Conservation (phyloP, 2,329 filamentous ascomycete species). For the Emergomyces africanus region DNA sequence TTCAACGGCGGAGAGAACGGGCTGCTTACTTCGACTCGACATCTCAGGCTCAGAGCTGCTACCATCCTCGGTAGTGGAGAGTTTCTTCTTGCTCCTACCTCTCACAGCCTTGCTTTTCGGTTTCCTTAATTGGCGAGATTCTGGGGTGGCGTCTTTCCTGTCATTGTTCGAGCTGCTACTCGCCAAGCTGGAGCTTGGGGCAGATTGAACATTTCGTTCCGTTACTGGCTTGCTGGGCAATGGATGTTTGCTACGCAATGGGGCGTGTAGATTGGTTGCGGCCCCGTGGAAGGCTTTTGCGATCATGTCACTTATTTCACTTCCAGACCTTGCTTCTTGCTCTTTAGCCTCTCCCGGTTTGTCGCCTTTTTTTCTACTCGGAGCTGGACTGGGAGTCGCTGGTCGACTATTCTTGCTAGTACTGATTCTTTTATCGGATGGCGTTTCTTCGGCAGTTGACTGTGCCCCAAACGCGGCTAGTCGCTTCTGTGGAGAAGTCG, state of each 20-base stretch:
- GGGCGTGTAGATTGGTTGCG: not conserved
- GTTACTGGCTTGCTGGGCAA: not conserved
- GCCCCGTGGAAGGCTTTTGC: not conserved
- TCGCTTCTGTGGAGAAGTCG: not conserved
- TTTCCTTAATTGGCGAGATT: not conserved
- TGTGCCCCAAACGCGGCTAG: not conserved
- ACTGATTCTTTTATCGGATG: not conserved
- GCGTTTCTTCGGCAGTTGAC: not conserved
- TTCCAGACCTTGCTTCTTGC: not conserved
- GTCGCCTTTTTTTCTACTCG: not conserved
- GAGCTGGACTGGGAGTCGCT: not conserved
- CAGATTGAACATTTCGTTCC: not conserved
- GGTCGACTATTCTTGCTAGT: not conserved
- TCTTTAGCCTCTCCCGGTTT: not conserved
- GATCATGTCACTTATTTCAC: not conserved
- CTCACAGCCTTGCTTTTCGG: not conserved
- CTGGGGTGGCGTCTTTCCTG: not conserved
- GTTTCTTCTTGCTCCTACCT: not conserved
- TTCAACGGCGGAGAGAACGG: not conserved
- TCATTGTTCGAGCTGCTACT: not conserved
- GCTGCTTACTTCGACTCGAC: not conserved
- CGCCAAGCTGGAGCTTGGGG: not conserved
- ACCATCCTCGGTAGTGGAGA: not conserved
- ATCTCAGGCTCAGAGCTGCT: not conserved
- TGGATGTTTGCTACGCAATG: not conserved